These are phyloP conservation scores for Solanum verrucosum DNA, from an alignment of 257 asterid genomes.

Conservation along the genomic window DNA sequence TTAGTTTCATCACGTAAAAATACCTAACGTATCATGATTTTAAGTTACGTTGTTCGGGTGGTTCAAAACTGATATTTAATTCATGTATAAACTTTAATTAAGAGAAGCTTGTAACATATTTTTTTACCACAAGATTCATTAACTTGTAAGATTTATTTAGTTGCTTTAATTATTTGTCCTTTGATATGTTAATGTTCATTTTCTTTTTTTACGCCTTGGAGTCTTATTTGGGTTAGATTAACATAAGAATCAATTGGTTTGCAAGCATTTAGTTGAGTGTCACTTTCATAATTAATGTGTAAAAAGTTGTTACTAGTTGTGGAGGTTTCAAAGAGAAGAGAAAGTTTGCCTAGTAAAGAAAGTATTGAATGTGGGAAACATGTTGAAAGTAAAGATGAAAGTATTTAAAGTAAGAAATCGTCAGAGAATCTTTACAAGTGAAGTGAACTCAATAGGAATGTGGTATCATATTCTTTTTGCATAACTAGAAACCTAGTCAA, in stretches of 20 bases:
- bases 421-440: slow-evolving; percentile 5
- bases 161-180: not conserved
- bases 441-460: not conserved
- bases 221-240: not conserved
- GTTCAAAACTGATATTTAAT: not conserved
- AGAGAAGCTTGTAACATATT: not conserved
- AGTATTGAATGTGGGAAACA: not conserved
- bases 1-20: not conserved
- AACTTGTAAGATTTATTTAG: not conserved
- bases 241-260: not conserved
- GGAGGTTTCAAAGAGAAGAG: not conserved
- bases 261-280: not conserved
- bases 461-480: slow-evolving; percentile 8
- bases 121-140: not conserved
- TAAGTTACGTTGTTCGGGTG: not conserved
- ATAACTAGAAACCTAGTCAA: not conserved
- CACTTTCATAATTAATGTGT: not conserved
- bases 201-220: not conserved
- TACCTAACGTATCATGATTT: not conserved
- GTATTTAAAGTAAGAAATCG: not conserved
- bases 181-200: not conserved
- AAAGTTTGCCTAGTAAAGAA: slow-evolving; percentile 1
- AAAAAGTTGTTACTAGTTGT: not conserved
- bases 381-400: not conserved
- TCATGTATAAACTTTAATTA: not conserved